phyloP scores from a whole-genome alignment of 176 grass and related monocot species.

The Phoenix dactylifera region DNA sequence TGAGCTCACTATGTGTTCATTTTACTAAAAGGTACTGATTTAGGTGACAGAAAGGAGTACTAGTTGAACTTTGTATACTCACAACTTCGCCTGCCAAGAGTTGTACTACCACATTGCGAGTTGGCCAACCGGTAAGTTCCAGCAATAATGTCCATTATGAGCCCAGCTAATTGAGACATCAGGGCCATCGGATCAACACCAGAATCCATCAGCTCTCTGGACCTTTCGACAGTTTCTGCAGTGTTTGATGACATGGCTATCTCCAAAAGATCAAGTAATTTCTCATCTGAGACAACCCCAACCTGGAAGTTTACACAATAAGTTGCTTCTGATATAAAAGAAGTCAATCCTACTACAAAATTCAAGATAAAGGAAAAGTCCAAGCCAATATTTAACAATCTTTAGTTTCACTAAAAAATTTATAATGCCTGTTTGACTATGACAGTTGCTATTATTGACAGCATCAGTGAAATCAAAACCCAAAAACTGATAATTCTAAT shows the following conservation, averaged over 20 bases:
- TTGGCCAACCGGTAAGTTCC: background rate
- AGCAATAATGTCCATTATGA: constrained; percentile 6
- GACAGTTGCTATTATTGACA: too few species aligned
- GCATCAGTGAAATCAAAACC: too few species aligned
- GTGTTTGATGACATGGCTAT: constrained; percentile 6
- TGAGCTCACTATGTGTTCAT: too few species aligned
- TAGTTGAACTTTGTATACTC: constrained; percentile 23
- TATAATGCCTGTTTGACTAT: too few species aligned
- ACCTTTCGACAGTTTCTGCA: constrained; percentile 3
- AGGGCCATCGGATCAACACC: constrained; percentile 2
- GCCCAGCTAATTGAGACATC: constrained; percentile 7
- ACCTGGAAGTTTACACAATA: constrained; percentile 10
- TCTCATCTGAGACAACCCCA: background rate
- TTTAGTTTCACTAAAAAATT: too few species aligned
- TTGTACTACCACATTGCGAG: background rate
- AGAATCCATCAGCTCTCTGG: constrained; percentile 11
- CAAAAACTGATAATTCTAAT: too few species aligned
- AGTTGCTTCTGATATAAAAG: background rate
- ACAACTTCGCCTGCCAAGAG: constrained; percentile 65
- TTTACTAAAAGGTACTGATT: too few species aligned
- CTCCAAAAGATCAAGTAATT: constrained; percentile 2
- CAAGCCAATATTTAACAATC: too few species aligned
- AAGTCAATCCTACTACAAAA: too few species aligned
- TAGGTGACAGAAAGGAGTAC: too few species aligned
- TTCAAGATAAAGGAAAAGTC: too few species aligned